Evolutionary conservation across 2,329 filamentous ascomycete species (phyloP), one percentile per base, ranked within the genome.

Genomic region (Westerdykella aurantiaca): DNA sequence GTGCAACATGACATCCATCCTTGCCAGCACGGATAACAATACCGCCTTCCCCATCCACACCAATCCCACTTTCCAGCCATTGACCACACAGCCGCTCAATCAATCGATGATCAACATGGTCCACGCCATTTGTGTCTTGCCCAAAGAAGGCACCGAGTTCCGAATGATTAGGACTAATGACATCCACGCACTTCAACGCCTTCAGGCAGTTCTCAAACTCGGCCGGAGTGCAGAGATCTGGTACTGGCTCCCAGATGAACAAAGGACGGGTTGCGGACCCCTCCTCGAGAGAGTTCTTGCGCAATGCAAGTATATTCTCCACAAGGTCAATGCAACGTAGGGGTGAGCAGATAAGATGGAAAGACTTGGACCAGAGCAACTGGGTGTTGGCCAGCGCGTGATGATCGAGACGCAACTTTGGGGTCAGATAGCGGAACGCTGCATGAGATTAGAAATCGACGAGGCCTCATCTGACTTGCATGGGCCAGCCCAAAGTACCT

Each of bases 231-330:
- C 90, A 96, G 1, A 88, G 76, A 66, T 96, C 88, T 1, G 93
- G 93, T 1, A 96, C 86, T 1, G 93, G 93, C 64, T 98, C 93
- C 91, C 91, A 98, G 41, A 97, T 80, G 63, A 96, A 88, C 6
- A 89, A 68, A 1, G 90, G 86, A 38, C 72, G 57, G 10, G 57
- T 48, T 12, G 37, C 35, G 33, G 48, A 47, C 31, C 43, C 45
- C 18, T 43, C 18, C 9, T 40, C 31, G 13, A 48, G 56, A 29
- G 71, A 49, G 35, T 62, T 57, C 29, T 66, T 56, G 39, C 81
- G 76, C 37, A 72, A 63, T 4, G 73, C 69, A 5, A 82, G 72
- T 46, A 97, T 86, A n/a, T 82, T 79, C 1, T 78, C 68, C 17
- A 93, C 82, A 17, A 95, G 77, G 43, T 85, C 79, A 38, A 87